Percentiles rank a stretch among this genome's conserved stretches.
Evolutionary conservation across 306 rosid species (phyloP).

Genomic region (Dalbergia cultrata): DNA sequence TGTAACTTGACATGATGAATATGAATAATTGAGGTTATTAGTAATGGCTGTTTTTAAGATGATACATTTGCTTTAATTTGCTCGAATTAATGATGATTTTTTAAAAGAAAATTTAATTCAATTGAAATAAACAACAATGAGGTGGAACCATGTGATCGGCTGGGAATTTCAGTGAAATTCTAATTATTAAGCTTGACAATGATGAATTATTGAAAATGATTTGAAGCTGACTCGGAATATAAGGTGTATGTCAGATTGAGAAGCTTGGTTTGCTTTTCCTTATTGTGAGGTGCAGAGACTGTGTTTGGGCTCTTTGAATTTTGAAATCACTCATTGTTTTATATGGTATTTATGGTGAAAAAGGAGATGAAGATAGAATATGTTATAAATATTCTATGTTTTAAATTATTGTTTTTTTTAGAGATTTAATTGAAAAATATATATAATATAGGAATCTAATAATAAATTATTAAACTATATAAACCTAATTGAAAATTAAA

Average conservation of each 20-base stretch:
- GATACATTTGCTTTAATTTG: neutral
- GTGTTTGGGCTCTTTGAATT: neutral
- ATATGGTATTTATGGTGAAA: neutral
- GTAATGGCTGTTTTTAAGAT: neutral
- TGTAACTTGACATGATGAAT: neutral
- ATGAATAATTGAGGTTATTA: neutral
- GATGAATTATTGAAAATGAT: neutral
- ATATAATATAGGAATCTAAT: no score
- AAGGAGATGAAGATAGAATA: no score
- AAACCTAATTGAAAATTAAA: no score
- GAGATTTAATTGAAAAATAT: no score
- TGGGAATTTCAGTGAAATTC: neutral
- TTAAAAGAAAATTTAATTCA: neutral
- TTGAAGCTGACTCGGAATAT: conserved; percentile 8
- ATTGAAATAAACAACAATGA: neutral
- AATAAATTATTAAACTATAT: no score
- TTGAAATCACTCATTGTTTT: neutral
- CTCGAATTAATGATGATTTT: neutral
- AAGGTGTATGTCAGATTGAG: neutral
- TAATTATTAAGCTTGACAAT: neutral
- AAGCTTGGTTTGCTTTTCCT: conserved; percentile 2
- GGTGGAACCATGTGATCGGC: neutral
- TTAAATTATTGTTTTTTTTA: no score
- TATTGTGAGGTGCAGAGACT: neutral
- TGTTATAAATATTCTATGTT: no score